Evolutionary conservation across 306 rosid genomes (phyloP), one percentile per base, ranked within the genome.

Genomic region (Fagus crenata): DNA sequence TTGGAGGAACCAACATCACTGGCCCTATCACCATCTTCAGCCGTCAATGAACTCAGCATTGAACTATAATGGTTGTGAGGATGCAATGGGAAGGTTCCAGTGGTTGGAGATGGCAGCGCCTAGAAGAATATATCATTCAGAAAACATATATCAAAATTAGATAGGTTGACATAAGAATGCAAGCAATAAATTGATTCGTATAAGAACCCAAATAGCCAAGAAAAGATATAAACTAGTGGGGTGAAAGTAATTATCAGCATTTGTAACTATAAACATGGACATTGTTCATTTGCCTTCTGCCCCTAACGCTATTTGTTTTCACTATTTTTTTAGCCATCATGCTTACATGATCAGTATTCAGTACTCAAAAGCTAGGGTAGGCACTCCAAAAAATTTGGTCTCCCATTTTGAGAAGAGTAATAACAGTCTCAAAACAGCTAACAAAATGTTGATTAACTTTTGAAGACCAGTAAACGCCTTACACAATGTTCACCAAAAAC

Each of bases 31-130:
- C 77, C 75, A 73, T 81, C 82, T 60, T 86, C 87, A 42, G 39
- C 74, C 63, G 79, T 55, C 15, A 63, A 39, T 0, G 77, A 79
- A 82, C 61, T 70, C 53, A 81, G 59, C 78, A 75, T 35, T 49
- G 83, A 73, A 67, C 79, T 74, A 55, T 82, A 85, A 12, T 75
- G 82, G 55, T 6, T 55, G 36, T 73, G 53, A 80, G 81, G 71
- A 78, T 76, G 86, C 72, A 83, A 60, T 49, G 75, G 80, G 70
- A 93, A 91, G 63, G 85, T 82, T 2, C 97, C 97, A 2, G 97
- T 92, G 70, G 97, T 93, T 41, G 98, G 97, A 53, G 98, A 91
- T 42, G 88, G 88, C 82, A 89, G n/a, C 17, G 83, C 93, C 98
- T 93, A 63, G 70, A 55, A 76, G 53, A 78, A 54, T 28, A 74